Evolutionary conservation across 2,329 filamentous ascomycete genomes (phyloP), one percentile per base, ranked within the genome.

Genomic region (Colletotrichum sp.): DNA sequence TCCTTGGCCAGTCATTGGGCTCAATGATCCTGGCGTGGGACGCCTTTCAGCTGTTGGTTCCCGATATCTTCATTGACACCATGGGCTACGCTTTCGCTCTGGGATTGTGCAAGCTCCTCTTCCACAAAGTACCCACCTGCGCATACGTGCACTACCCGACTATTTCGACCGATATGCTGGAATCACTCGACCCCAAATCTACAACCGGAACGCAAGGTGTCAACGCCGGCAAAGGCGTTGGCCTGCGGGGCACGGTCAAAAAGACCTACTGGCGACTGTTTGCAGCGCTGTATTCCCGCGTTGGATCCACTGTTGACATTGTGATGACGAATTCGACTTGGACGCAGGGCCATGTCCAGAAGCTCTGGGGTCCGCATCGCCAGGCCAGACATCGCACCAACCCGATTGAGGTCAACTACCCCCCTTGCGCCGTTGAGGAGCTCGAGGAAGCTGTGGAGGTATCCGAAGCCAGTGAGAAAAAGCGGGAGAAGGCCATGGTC

Each of bases 141-240:
- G 96, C 97, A 69, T 99, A 99, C 82, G 96, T 99, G 2, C 97
- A 99, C 86, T 99, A 99, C 83, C 97, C 97, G 1, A 99, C 96
- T 72, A 99, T 99, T 70, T 98, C 96, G 5, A 99, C 96, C 67
- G 97, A 99, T 82, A 99, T 99, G 97, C 91, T 99, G 6, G 90
- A 92, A 27, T 96, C 95, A 22, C 91, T 98, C 6, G 92, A 96
- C 79, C 92, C 94, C 11, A 84, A 83, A 11, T 90, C 89, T 3
- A 78, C 85, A 39, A 90, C 88, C 64, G 94, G 93, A 16, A 84
- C 83, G 71, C 93, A 91, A 85, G 94, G 96, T 4, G 89, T 98
- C 72, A 97, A 99, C 83, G 95, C 96, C 6, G 96, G 96, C 36
- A 90, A 94, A 71, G 96, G 96, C 4, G 89, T 88, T 34, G 96